phyloP scores from a whole-genome alignment of 306 rosid species.

The Ormosia emarginata region DNA sequence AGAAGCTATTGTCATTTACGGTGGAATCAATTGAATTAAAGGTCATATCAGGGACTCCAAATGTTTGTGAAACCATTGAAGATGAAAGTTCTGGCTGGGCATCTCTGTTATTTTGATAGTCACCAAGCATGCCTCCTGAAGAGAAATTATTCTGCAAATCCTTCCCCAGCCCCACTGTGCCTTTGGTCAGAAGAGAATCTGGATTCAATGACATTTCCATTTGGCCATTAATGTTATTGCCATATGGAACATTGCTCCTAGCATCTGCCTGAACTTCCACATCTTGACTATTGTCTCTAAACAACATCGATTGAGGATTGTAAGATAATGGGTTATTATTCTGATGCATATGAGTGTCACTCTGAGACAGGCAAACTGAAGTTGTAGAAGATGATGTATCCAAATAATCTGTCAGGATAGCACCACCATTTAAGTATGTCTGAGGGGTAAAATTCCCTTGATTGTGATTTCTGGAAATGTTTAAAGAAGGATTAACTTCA shows the following conservation, averaged over 20 bases:
- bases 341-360: constrained; percentile 64
- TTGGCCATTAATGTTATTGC: constrained; percentile 53
- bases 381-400: constrained; percentile 95
- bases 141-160: constrained; percentile 60
- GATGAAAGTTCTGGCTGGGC: constrained; percentile 89
- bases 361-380: constrained; percentile 82
- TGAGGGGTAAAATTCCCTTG: constrained; percentile 62
- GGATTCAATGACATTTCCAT: constrained; percentile 53
- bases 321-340: constrained; percentile 56
- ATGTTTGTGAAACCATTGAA: constrained; percentile 83
- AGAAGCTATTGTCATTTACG: constrained; percentile 64
- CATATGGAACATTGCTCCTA: constrained; percentile 55
- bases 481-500: constrained; percentile 71
- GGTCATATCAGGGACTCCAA: constrained; percentile 88
- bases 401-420: constrained; percentile 76
- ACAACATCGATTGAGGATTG: constrained; percentile 65
- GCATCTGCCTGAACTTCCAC: constrained; percentile 68
- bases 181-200: constrained; percentile 67
- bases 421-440: constrained; percentile 42
- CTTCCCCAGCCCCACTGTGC: constrained; percentile 48
- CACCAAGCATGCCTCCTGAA: constrained; percentile 57
- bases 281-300: constrained; percentile 69
- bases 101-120: constrained; percentile 59
- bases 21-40: constrained; percentile 85
- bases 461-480: constrained; percentile 61